Conservation (phyloP, 1,284 basidiomycete genomes). For the Melampsora occidentalis region DNA sequence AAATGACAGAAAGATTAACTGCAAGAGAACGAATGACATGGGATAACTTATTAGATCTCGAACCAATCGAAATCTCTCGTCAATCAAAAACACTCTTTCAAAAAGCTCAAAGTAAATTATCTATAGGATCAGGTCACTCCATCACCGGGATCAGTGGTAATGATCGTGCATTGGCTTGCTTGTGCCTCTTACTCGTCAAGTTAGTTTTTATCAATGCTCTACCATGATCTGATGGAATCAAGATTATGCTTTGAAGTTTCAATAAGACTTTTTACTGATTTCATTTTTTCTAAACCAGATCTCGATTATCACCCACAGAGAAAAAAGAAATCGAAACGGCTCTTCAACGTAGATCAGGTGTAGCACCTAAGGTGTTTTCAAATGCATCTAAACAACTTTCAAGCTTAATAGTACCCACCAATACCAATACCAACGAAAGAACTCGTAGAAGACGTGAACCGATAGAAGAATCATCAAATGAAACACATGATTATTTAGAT, state of each 20-base stretch:
- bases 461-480: not conserved
- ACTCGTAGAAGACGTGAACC: not conserved
- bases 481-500: not conserved
- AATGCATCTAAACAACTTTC: conserved; percentile 11
- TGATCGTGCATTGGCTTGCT: conserved; percentile 31
- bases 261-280: not conserved
- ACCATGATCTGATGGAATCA: not conserved
- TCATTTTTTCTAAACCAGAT: not conserved
- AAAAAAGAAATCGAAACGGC: conserved; percentile 19
- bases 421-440: not conserved
- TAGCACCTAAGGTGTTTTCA: conserved; percentile 7
- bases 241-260: not conserved
- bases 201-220: not conserved
- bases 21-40: conserved; percentile 19
- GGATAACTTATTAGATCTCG: conserved; percentile 13
- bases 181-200: conserved; percentile 33
- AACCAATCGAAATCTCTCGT: conserved; percentile 10
- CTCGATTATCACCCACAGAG: not conserved
- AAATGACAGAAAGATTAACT: not conserved
- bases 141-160: conserved; percentile 32
- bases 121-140: conserved; percentile 17
- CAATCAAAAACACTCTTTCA: conserved; percentile 15
- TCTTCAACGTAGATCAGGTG: conserved; percentile 40
- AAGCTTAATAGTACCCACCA: not conserved
- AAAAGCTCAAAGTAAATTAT: conserved; percentile 20